Percentiles rank a stretch among this genome's conserved stretches.
These are phyloP conservation scores for Kluyveromyces sp. DNA, from an alignment of 1,139 yeast species.

Conservation along the genomic window DNA sequence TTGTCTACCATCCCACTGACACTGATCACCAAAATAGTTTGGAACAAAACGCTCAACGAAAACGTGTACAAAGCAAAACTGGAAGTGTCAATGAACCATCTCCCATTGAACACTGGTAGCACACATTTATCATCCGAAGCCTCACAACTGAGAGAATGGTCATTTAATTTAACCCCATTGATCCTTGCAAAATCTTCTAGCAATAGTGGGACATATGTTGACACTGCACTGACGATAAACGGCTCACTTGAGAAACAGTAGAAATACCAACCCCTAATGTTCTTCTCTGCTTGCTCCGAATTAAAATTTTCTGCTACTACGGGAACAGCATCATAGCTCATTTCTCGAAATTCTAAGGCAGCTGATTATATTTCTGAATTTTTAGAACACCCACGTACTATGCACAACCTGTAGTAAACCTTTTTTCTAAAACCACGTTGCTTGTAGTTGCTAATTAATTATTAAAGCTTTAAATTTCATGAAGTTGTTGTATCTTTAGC, in stretches of 20 bases:
- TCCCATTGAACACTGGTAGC: constrained; percentile 33
- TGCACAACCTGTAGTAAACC: too few species aligned
- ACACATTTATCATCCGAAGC: constrained; percentile 33
- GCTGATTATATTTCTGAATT: too few species aligned
- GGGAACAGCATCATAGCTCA: constrained; percentile 13
- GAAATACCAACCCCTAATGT: constrained; percentile 46
- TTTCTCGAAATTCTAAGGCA: constrained; percentile 1
- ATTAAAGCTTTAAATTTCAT: not conserved
- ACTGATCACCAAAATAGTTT: constrained; percentile 56
- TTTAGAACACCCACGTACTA: too few species aligned
- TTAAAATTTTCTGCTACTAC: constrained; percentile 9
- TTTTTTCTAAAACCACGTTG: not conserved
- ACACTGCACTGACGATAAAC: constrained; percentile 62
- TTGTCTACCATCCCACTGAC: constrained; percentile 64
- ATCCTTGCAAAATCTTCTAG: constrained; percentile 60
- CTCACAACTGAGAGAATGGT: constrained; percentile 42
- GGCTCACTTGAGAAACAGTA: constrained; percentile 70
- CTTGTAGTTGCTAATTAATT: not conserved
- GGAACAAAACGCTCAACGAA: constrained; percentile 55
- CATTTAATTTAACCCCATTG: constrained; percentile 52
- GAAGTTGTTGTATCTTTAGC: not conserved
- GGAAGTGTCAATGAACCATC: constrained; percentile 48
- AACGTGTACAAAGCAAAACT: constrained; percentile 65
- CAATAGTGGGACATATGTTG: constrained; percentile 62
- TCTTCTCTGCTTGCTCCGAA: constrained; percentile 25